phyloP scores from a whole-genome alignment of 176 grass and related monocot genomes.

The Aegilops speltoides region DNA sequence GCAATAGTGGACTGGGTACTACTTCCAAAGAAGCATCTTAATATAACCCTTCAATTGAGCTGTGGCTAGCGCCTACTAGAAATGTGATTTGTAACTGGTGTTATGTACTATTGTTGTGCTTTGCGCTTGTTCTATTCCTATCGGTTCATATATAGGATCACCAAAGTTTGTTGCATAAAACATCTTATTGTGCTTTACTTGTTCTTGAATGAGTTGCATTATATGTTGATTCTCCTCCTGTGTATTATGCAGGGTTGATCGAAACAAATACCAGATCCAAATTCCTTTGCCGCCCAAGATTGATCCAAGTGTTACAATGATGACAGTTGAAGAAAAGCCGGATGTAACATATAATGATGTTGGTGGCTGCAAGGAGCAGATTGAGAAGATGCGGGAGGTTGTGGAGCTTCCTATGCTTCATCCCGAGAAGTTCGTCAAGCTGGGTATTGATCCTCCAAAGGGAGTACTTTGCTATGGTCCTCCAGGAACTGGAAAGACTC shows the following conservation, averaged over 20 bases:
- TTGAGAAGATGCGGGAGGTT: slow-evolving; percentile 79
- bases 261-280: slow-evolving; percentile 78
- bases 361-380: slow-evolving; percentile 81
- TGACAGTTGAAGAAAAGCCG: slow-evolving; percentile 84
- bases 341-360: slow-evolving; percentile 84
- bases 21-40: not conserved
- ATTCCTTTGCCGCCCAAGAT: slow-evolving; percentile 78
- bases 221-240: not conserved
- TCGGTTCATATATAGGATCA: not conserved
- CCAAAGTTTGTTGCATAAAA: not conserved
- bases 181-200: not conserved
- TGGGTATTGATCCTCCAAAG: slow-evolving; percentile 73
- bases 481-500: slow-evolving; percentile 72
- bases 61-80: not conserved
- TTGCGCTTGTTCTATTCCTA: not conserved
- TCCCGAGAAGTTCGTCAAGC: slow-evolving; percentile 72
- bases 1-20: not conserved
- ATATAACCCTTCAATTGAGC: not conserved
- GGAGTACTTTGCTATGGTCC: slow-evolving; percentile 79
- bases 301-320: slow-evolving; percentile 86
- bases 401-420: slow-evolving; percentile 86
- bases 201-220: not conserved
- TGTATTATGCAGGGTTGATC: slow-evolving; percentile 64
- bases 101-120: not conserved
- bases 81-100: too few relatives aligned